Evolutionary conservation across 1,284 basidiomycete species (phyloP), one percentile per base, ranked within the genome.

Genomic region (Cutaneotrichosporon spelunceum): DNA sequence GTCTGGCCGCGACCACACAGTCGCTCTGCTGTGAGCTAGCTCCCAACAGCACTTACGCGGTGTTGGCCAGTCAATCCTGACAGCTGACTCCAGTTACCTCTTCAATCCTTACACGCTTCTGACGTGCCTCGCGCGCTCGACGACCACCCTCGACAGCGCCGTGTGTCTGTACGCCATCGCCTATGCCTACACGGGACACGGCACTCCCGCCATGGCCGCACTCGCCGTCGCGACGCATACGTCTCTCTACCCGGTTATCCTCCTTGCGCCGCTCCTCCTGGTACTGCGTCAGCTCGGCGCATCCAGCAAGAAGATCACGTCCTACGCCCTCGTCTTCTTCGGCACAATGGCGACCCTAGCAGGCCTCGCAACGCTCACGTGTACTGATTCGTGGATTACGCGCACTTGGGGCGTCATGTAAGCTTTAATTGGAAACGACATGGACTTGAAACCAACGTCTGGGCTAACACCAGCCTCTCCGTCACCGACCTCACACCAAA

Each of bases 401-500:
- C 84, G 87, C 68, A 91, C 90, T 0, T 96, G 91, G 88, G 89
- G 90, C 23, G 85, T 89, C 56, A 86, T 86, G 93, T 94, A 72
- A 70, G 88, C 8, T 2, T 19, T 16, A 36, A 2, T 54, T 13
- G 23, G 4, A 5, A 4, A 10, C 5, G n/a, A 33, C 30, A 9
- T 30, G n/a, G n/a, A n/a, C n/a, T n/a, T 13, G 23, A 9, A 5
- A 4, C n/a, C 5, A 10, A 33, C 30, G 8, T 30, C 24, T 21
- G 34, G 9, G 14, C 33, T 10, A 7, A 16, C 33, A 30, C 14
- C 66, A 91, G 88, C 47, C 69, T 90, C 24, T 84, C 82, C 5
- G 84, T 93, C 8, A 88, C 88, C 4, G 93, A 95, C 74, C 79
- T 98, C 59, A 92, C 91, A 6, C 96, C 96, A 0, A 97, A 95